Conservation (phyloP, 2,329 filamentous ascomycete species). For the Kalaharituber pfeilii region DNA sequence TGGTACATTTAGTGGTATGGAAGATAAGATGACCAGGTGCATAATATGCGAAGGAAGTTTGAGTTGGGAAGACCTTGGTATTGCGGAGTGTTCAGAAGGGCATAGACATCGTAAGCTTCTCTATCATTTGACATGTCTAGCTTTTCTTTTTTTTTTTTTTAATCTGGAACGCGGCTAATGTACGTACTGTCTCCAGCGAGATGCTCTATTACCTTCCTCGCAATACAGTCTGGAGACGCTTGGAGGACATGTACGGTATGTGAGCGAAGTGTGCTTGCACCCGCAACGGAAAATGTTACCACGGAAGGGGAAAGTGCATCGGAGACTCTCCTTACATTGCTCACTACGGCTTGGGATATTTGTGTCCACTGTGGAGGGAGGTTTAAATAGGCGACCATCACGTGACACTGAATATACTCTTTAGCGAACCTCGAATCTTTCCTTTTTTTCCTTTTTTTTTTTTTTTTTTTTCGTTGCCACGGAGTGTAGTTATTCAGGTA, state of each 20-base stretch:
- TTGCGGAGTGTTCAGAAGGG: constrained; percentile 16
- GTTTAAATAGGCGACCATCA: too few species aligned
- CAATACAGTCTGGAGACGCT: constrained; percentile 15
- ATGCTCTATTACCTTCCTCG: constrained; percentile 17
- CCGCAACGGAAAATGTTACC: constrained; percentile 2
- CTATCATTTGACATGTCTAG: too few species aligned
- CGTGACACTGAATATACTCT: too few species aligned
- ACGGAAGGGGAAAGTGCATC: neutral
- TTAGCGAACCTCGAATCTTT: too few species aligned
- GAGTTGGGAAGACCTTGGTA: constrained; percentile 16
- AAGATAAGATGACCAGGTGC: constrained; percentile 14
- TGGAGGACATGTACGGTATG: constrained; percentile 18
- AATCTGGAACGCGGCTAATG: neutral
- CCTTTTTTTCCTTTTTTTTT: too few species aligned
- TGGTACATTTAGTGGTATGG: neutral
- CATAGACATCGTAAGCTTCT: constrained; percentile 13
- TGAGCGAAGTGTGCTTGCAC: constrained; percentile 14
- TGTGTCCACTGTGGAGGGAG: constrained; percentile 19
- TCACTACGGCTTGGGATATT: constrained; percentile 16
- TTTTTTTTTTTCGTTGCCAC: too few species aligned
- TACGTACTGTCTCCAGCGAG: constrained; percentile 1
- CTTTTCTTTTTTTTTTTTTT: neutral
- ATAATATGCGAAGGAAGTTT: constrained; percentile 14
- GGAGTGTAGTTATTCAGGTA: too few species aligned
- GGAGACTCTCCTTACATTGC: constrained; percentile 10